Percentiles rank a stretch among this genome's conserved stretches.
These are phyloP conservation scores for Solanum ossicruentum DNA, from an alignment of 257 asterid species.

Conservation along the genomic window DNA sequence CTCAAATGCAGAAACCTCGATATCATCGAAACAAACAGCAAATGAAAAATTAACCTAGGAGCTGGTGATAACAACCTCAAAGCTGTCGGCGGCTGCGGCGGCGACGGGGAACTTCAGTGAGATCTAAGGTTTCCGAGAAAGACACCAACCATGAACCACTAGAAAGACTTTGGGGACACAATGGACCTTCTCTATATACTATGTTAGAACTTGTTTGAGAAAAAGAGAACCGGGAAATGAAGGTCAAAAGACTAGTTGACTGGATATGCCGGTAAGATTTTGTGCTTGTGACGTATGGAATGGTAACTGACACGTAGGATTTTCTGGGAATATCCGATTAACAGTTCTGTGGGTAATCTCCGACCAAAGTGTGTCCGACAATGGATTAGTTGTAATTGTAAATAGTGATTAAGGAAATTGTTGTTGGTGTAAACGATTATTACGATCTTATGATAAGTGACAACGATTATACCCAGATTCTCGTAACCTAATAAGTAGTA, in stretches of 20 bases:
- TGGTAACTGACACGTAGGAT: conserved; percentile 56
- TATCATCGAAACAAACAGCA: not conserved
- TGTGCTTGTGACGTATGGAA: conserved; percentile 1
- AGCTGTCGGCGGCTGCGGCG: not conserved
- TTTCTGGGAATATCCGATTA: conserved; percentile 38
- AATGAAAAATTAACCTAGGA: not conserved
- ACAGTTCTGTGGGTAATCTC: conserved; percentile 6
- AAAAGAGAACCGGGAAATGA: conserved; percentile 11
- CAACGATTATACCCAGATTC: conserved; percentile 1
- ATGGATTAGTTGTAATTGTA: not conserved
- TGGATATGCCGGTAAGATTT: conserved; percentile 9
- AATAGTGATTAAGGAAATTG: not conserved
- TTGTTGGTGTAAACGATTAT: not conserved
- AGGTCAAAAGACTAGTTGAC: conserved; percentile 10
- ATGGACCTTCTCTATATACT: not conserved
- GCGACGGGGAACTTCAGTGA: not conserved
- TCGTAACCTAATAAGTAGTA: not conserved
- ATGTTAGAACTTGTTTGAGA: not conserved
- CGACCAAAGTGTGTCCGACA: conserved; percentile 3
- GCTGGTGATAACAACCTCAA: not conserved
- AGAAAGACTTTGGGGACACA: not conserved
- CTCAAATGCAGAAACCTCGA: not conserved
- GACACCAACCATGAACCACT: not conserved
- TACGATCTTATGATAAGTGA: not conserved
- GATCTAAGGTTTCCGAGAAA: not conserved